Evolutionary conservation across 2,329 filamentous ascomycete genomes (phyloP).

Genomic region (Nothomitra cinnamomea): DNA sequence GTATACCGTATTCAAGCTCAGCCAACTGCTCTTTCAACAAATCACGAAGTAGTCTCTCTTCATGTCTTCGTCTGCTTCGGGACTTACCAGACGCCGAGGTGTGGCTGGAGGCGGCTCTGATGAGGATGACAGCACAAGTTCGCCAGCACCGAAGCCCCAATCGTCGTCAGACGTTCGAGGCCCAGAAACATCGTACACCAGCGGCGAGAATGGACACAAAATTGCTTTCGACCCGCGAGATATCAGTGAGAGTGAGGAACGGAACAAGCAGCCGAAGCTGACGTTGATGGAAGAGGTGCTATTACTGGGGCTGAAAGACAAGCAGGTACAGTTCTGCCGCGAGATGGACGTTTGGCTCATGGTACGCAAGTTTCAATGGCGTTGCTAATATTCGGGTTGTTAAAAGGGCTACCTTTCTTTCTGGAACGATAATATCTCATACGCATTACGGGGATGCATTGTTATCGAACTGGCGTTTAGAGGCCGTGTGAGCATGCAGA

Average conservation of each 20-base stretch:
- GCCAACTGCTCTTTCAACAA: background rate
- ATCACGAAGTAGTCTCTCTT: background rate
- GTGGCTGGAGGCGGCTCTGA: slow-evolving; percentile 40
- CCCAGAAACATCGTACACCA: slow-evolving; percentile 69
- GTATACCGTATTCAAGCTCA: background rate
- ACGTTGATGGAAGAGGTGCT: slow-evolving; percentile 98
- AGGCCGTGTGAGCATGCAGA: slow-evolving; percentile 95
- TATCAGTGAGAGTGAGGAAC: slow-evolving; percentile 89
- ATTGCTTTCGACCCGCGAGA: slow-evolving; percentile 96
- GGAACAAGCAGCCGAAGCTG: slow-evolving; percentile 94
- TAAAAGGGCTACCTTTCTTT: slow-evolving; percentile 91
- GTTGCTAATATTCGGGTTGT: background rate
- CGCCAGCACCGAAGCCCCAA: slow-evolving; percentile 43
- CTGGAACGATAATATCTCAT: slow-evolving; percentile 99
- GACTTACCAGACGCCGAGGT: slow-evolving; percentile 46
- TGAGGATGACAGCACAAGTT: slow-evolving; percentile 45
- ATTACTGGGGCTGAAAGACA: slow-evolving; percentile 90
- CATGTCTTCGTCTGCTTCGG: slow-evolving; percentile 29
- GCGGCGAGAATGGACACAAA: slow-evolving; percentile 87
- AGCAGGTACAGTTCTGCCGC: slow-evolving; percentile 52
- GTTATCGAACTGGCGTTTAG: slow-evolving; percentile 94
- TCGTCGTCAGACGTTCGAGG: slow-evolving; percentile 36
- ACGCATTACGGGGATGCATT: slow-evolving; percentile 92
- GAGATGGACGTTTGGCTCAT: background rate
- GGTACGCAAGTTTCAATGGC: background rate